Conservation (phyloP, 768 basidiomycete genomes). For the Crepidotus variabilis region DNA sequence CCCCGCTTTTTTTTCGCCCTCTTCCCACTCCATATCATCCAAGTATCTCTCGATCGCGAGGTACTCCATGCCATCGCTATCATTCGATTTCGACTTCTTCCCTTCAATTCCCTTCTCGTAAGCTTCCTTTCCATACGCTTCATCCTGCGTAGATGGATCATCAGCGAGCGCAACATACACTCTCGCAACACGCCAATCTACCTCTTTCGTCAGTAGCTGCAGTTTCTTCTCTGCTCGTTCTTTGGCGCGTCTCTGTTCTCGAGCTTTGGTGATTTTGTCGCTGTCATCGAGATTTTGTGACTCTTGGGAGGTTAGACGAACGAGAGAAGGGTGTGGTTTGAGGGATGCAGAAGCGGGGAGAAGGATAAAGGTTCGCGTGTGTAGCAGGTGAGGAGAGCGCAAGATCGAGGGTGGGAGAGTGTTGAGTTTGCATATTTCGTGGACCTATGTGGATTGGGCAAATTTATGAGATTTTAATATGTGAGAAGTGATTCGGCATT, state of each 20-base stretch:
- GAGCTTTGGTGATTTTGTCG: constrained; percentile 26
- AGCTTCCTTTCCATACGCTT: constrained; percentile 24
- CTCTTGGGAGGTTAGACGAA: background rate
- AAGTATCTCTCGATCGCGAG: constrained; percentile 57
- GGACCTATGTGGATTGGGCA: constrained; percentile 34
- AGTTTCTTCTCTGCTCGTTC: constrained; percentile 59
- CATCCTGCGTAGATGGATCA: constrained; percentile 26
- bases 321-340: constrained; percentile 17
- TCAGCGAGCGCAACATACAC: constrained; percentile 71
- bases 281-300: constrained; percentile 6
- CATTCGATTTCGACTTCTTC: constrained; percentile 1
- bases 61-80: constrained; percentile 31
- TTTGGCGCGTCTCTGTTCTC: constrained; percentile 39
- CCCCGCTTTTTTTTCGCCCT: constrained; percentile 26
- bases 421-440: constrained; percentile 62
- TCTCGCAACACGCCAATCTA: constrained; percentile 61
- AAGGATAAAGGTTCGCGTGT: constrained; percentile 56
- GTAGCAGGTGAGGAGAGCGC: constrained; percentile 68
- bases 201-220: constrained; percentile 65
- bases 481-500: background rate
- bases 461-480: constrained; percentile 2
- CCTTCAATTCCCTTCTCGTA: background rate
- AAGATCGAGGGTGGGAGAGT: constrained; percentile 61
- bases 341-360: constrained; percentile 41
- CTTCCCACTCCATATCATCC: constrained; percentile 72